Percentiles rank a stretch among this genome's conserved stretches.
Evolutionary conservation across 2,329 filamentous ascomycete genomes (phyloP).

Genomic region (Colletotrichum theobromicola): DNA sequence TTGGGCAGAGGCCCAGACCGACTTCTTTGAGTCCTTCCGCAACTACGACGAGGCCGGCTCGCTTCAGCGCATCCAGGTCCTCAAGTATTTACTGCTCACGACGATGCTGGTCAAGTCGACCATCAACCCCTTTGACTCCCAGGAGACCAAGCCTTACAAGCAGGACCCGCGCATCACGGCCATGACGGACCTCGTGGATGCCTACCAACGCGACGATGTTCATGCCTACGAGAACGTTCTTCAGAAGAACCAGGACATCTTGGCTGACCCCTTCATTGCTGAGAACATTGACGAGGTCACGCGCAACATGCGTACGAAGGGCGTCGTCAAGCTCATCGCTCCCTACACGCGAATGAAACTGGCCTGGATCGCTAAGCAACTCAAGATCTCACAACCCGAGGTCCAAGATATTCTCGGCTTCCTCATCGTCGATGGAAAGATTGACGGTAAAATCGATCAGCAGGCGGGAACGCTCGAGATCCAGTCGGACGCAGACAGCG

Average conservation of each 20-base stretch:
- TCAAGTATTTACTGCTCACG: constrained; percentile 94
- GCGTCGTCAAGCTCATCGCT: constrained; percentile 88
- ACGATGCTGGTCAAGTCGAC: constrained; percentile 99
- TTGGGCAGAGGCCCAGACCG: constrained; percentile 95
- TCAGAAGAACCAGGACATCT: constrained; percentile 84
- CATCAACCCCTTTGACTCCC: constrained; percentile 98
- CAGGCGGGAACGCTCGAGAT: constrained; percentile 84
- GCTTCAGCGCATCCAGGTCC: constrained; percentile 92
- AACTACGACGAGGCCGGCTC: constrained; percentile 99
- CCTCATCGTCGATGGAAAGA: constrained; percentile 87
- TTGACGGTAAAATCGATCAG: constrained; percentile 89
- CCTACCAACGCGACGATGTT: constrained; percentile 95
- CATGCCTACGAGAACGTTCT: constrained; percentile 89
- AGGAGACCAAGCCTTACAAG: constrained; percentile 98
- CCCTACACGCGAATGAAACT: constrained; percentile 94
- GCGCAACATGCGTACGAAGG: constrained; percentile 96
- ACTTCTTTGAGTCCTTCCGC: constrained; percentile 98
- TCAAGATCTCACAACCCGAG: constrained; percentile 84
- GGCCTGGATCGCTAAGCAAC: constrained; percentile 83
- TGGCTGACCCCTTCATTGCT: constrained; percentile 93
- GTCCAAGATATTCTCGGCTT: constrained; percentile 96
- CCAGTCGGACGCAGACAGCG: constrained; percentile 73
- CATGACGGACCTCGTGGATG: constrained; percentile 97
- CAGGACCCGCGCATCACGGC: constrained; percentile 93
- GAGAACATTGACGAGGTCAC: constrained; percentile 99